Percentiles rank a stretch among this genome's conserved stretches.
These are phyloP conservation scores for Purpureocillium takamizusanense DNA, from an alignment of 2,329 filamentous ascomycete genomes.

Conservation along the genomic window DNA sequence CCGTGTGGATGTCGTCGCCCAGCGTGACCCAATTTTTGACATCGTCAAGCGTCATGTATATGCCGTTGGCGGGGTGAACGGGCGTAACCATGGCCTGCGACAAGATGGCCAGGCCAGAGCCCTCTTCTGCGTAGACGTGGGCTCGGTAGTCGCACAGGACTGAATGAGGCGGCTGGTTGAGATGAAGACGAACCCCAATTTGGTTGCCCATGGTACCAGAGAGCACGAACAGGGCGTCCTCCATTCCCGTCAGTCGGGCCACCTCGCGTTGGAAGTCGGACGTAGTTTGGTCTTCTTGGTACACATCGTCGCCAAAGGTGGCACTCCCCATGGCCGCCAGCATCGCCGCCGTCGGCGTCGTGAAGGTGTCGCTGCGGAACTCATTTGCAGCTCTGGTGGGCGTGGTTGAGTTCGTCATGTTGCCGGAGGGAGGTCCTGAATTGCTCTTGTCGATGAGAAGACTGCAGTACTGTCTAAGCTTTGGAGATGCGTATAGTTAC, in stretches of 20 bases:
- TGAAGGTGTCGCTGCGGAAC: too few species aligned
- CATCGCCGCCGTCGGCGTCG: too few species aligned
- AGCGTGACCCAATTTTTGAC: conserved; percentile 34
- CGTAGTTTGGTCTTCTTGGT: too few species aligned
- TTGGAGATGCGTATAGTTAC: too few species aligned
- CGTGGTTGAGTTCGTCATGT: too few species aligned
- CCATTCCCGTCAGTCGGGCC: conserved; percentile 63
- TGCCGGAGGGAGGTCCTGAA: too few species aligned
- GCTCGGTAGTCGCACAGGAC: conserved; percentile 51
- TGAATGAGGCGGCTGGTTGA: conserved; percentile 68
- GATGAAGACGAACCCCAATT: conserved; percentile 67
- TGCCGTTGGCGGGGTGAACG: conserved; percentile 58
- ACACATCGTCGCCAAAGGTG: too few species aligned
- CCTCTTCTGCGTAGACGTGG: conserved; percentile 63
- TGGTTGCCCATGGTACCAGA: conserved; percentile 95
- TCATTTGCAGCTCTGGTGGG: too few species aligned
- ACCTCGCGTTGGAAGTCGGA: conserved; percentile 24
- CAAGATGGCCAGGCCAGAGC: conserved; percentile 54
- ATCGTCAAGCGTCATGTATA: conserved; percentile 66
- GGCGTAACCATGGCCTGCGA: conserved; percentile 59
- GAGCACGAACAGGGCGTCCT: conserved; percentile 69
- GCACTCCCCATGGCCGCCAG: too few species aligned
- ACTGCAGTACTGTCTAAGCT: too few species aligned
- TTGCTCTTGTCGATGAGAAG: too few species aligned
- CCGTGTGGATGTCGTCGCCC: conserved; percentile 3